Percentiles rank a stretch among this genome's conserved stretches.
These are phyloP conservation scores for Globisporangium recalcitrans DNA, from an alignment of 352 stramenopile species.

Conservation along the genomic window DNA sequence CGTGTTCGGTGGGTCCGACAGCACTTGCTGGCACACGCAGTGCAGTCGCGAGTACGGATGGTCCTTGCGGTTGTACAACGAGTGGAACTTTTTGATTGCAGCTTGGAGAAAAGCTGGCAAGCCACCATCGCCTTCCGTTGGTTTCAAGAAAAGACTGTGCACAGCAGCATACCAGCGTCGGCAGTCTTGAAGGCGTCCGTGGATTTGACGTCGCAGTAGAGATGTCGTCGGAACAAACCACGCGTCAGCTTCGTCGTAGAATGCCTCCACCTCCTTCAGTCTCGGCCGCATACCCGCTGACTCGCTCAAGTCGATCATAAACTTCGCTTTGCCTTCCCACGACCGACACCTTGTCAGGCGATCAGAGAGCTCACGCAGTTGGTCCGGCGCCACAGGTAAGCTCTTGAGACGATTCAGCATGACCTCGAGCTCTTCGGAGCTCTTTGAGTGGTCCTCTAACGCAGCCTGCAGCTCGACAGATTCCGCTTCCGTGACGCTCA, in stretches of 20 bases:
- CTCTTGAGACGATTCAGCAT: conserved; percentile 29
- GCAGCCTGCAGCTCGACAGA: conserved; percentile 24
- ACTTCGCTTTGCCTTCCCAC: conserved; percentile 48
- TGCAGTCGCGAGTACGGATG: conserved; percentile 32
- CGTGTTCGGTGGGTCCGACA: conserved; percentile 43
- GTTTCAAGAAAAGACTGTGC: conserved; percentile 49
- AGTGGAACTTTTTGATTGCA: conserved; percentile 30
- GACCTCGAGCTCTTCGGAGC: conserved; percentile 41
- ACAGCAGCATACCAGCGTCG: conserved; percentile 54
- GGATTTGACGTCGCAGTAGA: conserved; percentile 54
- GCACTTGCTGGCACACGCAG: conserved; percentile 70
- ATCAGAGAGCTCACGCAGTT: conserved; percentile 38
- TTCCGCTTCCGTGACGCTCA: conserved; percentile 25
- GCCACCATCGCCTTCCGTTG: conserved; percentile 28
- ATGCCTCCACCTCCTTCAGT: conserved; percentile 43
- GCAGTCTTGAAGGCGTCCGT: conserved; percentile 59
- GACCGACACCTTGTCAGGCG: conserved; percentile 44
- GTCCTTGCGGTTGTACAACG: conserved; percentile 10
- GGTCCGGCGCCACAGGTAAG: conserved; percentile 35
- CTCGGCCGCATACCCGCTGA: conserved; percentile 24
- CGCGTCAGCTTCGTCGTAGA: conserved; percentile 47
- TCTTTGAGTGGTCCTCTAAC: conserved; percentile 35
- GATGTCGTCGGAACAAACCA: conserved; percentile 61
- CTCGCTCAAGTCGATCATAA: conserved; percentile 30
- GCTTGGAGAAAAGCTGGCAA: conserved; percentile 43